Evolutionary conservation across 352 stramenopile species (phyloP), one percentile per base, ranked within the genome.

Genomic region (Phytophthora gonapodyides): DNA sequence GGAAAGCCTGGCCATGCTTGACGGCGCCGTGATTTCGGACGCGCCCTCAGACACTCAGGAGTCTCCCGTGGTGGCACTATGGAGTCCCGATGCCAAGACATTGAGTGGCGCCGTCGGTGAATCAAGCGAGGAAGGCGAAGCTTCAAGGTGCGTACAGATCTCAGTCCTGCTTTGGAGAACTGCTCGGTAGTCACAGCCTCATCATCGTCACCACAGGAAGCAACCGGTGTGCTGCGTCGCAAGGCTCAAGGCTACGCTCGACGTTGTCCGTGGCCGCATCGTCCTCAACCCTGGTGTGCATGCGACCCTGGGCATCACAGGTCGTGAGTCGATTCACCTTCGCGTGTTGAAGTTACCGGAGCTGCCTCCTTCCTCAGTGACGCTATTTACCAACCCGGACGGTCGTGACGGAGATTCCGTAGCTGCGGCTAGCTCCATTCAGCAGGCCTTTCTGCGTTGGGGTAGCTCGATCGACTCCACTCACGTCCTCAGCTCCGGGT

Each of bases 311-410:
- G 62, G 61, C 11, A 47, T 76, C 17, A 13, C 51, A 13, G 30
- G 48, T 1, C 62, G 51, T 53, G 62, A 65, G 7, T 38, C 38
- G 2, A 21, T 91, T 1, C 71, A 76, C 15, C 48, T 89, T 5
- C 78, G 82, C 19, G 76, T 91, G n/a, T 44, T 89, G 11, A 80
- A 72, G 16, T 56, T 88, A 13, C 82, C 82, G 3, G 71, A 82
- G 24, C 59, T 81, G 4, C 60, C 64, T 13, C 69, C 73, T 27
- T 49, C 64, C 37, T 63, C 47, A 17, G 50, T 84, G 34, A 69
- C 55, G 1, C 48, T 86, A 34, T 63, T 55, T 27, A 63, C 73
- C 12, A 56, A 51, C n/a, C 19, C 44, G 2, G 54, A 73, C 37
- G 10, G 16, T 7, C 38, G 24, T 5, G 49, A 66, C 13, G 56